phyloP scores from a whole-genome alignment of 2,329 filamentous ascomycete species.

The Fusarium sp. region DNA sequence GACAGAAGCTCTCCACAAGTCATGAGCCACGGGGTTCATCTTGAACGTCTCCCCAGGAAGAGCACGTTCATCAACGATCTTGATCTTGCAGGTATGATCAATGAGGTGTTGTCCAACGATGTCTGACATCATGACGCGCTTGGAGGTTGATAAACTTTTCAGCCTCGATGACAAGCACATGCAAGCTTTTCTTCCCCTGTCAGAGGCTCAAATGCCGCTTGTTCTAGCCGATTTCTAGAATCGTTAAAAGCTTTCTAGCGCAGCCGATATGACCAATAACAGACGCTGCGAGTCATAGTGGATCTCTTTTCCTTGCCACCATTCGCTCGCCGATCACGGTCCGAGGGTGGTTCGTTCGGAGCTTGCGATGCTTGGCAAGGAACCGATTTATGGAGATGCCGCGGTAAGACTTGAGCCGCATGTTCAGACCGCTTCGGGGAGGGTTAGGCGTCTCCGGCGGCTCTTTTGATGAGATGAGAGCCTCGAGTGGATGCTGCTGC shows the following conservation, averaged over 20 bases:
- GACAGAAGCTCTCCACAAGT: neutral
- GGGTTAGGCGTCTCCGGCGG: conserved; percentile 20
- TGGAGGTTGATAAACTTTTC: conserved; percentile 5
- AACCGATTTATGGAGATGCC: neutral
- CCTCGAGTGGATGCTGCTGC: neutral
- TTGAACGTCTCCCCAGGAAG: conserved; percentile 9
- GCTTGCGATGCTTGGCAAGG: neutral
- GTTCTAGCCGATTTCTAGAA: conserved; percentile 27
- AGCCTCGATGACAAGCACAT: conserved; percentile 20
- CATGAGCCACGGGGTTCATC: neutral
- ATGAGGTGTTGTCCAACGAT: neutral
- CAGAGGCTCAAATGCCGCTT: neutral
- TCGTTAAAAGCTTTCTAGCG: conserved; percentile 25
- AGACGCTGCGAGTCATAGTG: neutral
- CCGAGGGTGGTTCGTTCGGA: neutral
- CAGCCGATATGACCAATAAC: neutral
- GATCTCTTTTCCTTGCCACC: neutral
- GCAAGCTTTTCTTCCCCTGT: conserved; percentile 3
- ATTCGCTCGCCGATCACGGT: conserved; percentile 23
- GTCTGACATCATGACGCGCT: conserved; percentile 13
- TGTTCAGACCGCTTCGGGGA: conserved; percentile 8
- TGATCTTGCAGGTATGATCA: neutral
- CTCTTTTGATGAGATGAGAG: neutral
- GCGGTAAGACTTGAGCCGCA: neutral
- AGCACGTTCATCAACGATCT: neutral